Evolutionary conservation across 148 eudicot genomes (phyloP).

Genomic region (Fagopyrum homotropicum): DNA sequence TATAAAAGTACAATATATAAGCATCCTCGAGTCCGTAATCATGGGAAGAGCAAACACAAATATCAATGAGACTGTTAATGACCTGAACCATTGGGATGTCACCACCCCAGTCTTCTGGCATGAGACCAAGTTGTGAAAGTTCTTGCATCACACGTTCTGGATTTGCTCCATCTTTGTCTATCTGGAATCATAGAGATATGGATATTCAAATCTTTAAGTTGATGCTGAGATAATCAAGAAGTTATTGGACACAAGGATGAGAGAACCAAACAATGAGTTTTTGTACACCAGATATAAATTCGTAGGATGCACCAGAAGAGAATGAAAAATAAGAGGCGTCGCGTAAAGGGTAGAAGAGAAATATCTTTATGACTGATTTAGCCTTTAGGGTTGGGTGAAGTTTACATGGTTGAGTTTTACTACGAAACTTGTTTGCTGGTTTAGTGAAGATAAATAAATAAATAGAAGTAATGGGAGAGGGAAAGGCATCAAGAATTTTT

Average conservation of each 20-base stretch:
- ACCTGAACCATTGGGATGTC: conserved; percentile 91
- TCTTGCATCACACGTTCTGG: conserved; percentile 97
- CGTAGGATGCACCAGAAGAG: background rate
- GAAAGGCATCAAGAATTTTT: background rate
- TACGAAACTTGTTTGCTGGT: background rate
- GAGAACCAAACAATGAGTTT: background rate
- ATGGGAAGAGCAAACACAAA: background rate
- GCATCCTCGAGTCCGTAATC: background rate
- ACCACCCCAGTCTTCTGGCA: conserved; percentile 99
- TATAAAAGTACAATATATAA: conserved; percentile 16
- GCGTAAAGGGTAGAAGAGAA: background rate
- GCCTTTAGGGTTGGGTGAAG: background rate
- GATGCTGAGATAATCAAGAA: background rate
- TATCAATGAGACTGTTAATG: background rate
- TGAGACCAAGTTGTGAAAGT: conserved; percentile 82
- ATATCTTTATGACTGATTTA: background rate
- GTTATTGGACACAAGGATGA: background rate
- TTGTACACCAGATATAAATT: background rate
- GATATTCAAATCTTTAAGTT: background rate
- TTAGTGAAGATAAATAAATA: background rate
- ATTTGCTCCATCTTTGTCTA: conserved; percentile 95
- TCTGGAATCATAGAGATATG: conserved; percentile 34
- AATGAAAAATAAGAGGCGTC: too few species aligned
- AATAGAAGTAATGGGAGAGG: background rate
- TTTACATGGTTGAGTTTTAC: background rate